Base-by-base conservation (phyloP, 73 alveolate genomes). In the Blepharisma stoltei region DNA sequence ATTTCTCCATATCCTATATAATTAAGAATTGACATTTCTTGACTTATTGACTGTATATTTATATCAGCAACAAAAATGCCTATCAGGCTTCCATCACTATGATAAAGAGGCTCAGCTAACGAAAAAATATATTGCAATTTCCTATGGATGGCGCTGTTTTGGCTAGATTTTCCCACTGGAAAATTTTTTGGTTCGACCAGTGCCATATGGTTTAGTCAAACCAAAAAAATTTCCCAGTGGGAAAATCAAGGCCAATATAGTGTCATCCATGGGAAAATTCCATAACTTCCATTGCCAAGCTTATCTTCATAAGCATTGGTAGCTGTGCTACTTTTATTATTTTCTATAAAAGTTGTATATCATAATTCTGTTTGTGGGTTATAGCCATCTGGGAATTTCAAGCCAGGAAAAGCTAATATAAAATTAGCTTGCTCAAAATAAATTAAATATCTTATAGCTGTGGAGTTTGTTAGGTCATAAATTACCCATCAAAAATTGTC, bases 61-160 rank as follows among this genome's bases (percentile, higher is more conserved):
- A 60, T 8, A 4, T 60, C 73, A 60, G 73, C 73, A 20, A 38
- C 73, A 8, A 60, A 14, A 25, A 14, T 14, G 2, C 73, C 73
- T 50, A 50, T 0, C 14, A 18, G 5, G 18, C 18, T 25, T 20
- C 49, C 46, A 60, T 60, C 48, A 11, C 27, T 52, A 52, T 11
- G 23, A 18, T 18, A 20, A 8, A 60, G 23, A 20, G 73, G 73
- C 18, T 60, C 14, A n/a, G 46, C 73, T 11, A 60, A 8, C 0
- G 73, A 14, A 25, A 60, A 14, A 20, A 60, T 60, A 14, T n/a
- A n/a, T n/a, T n/a, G n/a, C n/a, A n/a, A n/a, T n/a, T n/a, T n/a
- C n/a, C n/a, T n/a, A n/a, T n/a, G n/a, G n/a, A n/a, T n/a, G n/a
- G n/a, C n/a, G n/a, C n/a, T n/a, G n/a, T n/a, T n/a, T n/a, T n/a